Percentiles rank a stretch among this genome's conserved stretches.
Evolutionary conservation across 108 stramenopile species (phyloP).

Genomic region (Nitzschia sp.): DNA sequence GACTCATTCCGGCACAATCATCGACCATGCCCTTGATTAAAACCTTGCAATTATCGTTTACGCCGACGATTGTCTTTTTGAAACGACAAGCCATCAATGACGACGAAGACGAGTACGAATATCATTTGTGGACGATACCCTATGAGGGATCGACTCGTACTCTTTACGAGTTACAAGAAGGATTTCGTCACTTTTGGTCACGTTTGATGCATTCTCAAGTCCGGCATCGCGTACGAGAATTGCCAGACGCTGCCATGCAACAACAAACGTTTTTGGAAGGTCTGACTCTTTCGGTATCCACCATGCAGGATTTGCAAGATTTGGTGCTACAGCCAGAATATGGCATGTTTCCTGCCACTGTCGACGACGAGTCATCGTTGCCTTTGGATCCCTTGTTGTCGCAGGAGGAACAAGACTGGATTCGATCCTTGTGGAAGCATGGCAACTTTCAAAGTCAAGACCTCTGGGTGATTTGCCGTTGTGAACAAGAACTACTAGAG

Average conservation of each 20-base stretch:
- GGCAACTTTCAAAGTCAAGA: neutral
- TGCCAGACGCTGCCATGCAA: neutral
- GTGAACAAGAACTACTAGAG: neutral
- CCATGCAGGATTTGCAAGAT: neutral
- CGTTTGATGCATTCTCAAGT: neutral
- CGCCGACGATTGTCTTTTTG: neutral
- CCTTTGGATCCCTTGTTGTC: conserved; percentile 31
- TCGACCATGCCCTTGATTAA: neutral
- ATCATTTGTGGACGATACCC: neutral
- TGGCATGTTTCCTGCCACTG: neutral
- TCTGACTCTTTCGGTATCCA: neutral
- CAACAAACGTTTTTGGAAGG: neutral
- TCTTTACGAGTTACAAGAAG: neutral
- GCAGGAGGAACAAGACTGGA: conserved; percentile 16
- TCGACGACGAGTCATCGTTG: neutral
- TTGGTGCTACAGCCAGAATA: conserved; percentile 7
- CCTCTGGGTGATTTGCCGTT: conserved; percentile 8
- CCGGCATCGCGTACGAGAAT: neutral
- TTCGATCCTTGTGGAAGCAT: conserved; percentile 23
- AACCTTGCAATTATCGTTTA: neutral
- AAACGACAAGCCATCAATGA: neutral
- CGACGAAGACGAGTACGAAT: neutral
- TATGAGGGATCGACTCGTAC: neutral
- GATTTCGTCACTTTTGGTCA: conserved; percentile 2
- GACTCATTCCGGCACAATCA: neutral